Conservation (phyloP, 306 rosid species). For the Citrullus amarus region DNA sequence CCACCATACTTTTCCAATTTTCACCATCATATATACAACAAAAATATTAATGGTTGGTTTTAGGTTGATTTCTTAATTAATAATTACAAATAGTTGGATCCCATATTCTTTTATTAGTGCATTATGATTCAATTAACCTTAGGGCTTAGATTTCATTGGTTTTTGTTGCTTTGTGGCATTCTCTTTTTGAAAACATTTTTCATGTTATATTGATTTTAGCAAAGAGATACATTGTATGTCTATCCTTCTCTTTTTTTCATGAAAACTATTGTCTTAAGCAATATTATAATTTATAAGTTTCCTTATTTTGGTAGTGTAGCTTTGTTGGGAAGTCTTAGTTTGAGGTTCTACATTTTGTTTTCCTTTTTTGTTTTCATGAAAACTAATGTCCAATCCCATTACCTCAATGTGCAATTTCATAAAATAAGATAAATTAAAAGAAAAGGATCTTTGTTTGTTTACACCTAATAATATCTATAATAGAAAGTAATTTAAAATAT, state of each 20-base stretch:
- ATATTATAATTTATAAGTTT: not conserved
- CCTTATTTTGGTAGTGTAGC: not conserved
- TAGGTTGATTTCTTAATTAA: not conserved
- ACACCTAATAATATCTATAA: too few relatives aligned
- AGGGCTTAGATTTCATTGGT: not conserved
- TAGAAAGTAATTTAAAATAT: not conserved
- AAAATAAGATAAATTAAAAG: not conserved
- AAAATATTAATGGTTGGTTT: not conserved
- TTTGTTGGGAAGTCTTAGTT: not conserved
- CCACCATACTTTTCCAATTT: not conserved
- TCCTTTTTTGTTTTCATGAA: not conserved
- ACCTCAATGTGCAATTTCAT: not conserved
- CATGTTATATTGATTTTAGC: not conserved
- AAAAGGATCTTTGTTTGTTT: not conserved
- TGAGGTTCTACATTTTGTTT: not conserved
- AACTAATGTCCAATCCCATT: not conserved
- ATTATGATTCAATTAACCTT: constrained; percentile 5
- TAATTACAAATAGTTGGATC: not conserved
- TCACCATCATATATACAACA: not conserved
- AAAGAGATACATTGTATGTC: not conserved
- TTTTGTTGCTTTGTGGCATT: not conserved
- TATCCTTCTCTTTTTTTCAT: not conserved
- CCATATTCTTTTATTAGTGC: constrained; percentile 1
- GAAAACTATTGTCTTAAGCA: not conserved
- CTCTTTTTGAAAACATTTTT: not conserved